Evolutionary conservation across 2,329 filamentous ascomycete genomes (phyloP).

Genomic region (Pseudogymnoascus sp.): DNA sequence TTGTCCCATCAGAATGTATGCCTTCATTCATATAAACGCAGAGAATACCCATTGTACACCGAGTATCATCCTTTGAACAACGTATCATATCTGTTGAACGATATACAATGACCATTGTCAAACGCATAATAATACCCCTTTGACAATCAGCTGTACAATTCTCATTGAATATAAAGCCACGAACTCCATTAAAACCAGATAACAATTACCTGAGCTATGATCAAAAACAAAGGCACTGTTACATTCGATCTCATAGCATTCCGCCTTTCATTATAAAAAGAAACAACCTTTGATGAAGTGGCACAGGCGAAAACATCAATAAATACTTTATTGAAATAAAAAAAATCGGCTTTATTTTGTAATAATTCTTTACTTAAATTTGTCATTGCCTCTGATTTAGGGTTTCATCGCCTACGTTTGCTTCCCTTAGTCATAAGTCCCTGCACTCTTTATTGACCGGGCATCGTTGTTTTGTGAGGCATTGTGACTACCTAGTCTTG

Average conservation of each 20-base stretch:
- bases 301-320: neutral
- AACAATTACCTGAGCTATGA: neutral
- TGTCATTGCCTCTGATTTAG: neutral
- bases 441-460: neutral
- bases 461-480: neutral
- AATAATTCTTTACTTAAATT: constrained; percentile 1
- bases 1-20: neutral
- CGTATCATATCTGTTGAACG: neutral
- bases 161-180: neutral
- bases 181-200: neutral
- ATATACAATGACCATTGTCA: neutral
- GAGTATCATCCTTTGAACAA: neutral
- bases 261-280: neutral
- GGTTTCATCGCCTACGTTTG: neutral
- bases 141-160: too few relatives aligned
- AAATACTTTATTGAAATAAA: constrained; percentile 19
- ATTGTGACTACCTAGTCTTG: neutral
- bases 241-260: neutral
- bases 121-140: too few relatives aligned
- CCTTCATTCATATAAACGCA: neutral
- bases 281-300: neutral
- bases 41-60: neutral
- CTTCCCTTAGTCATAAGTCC: neutral
- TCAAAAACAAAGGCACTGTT: neutral
- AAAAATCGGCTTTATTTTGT: neutral